Percentiles rank a stretch among this genome's conserved stretches.
These are phyloP conservation scores for Pythium grandisporangium DNA, from an alignment of 352 stramenopile genomes.

Conservation along the genomic window DNA sequence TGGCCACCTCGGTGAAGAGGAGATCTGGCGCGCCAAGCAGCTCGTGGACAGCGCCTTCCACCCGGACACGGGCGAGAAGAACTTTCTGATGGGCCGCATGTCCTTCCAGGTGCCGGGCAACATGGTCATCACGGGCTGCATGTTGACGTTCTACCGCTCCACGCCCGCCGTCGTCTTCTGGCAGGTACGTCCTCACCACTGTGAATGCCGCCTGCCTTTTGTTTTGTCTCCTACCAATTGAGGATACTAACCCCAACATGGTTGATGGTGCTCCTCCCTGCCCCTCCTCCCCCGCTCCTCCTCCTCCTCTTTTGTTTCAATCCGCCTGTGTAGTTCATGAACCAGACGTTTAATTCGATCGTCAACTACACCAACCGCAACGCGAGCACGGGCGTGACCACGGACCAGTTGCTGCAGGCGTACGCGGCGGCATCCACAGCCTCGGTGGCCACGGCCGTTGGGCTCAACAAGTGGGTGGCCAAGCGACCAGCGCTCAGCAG, in stretches of 20 bases:
- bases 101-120: slow-evolving; percentile 83
- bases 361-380: slow-evolving; percentile 93
- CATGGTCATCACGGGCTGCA: slow-evolving; percentile 84
- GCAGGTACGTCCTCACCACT: slow-evolving; percentile 45
- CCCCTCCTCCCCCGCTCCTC: not conserved
- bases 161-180: slow-evolving; percentile 80
- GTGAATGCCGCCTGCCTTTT: no score
- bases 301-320: not conserved
- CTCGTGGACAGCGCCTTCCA: slow-evolving; percentile 85
- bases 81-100: slow-evolving; percentile 83
- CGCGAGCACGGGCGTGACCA: slow-evolving; percentile 77
- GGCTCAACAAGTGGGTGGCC: slow-evolving; percentile 66
- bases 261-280: no score
- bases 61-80: slow-evolving; percentile 85
- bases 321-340: slow-evolving; percentile 51
- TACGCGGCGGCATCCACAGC: slow-evolving; percentile 75
- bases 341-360: slow-evolving; percentile 90
- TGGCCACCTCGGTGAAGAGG: slow-evolving; percentile 36
- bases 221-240: no score
- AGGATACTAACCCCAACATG: no score
- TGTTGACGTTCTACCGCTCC: slow-evolving; percentile 83
- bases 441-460: slow-evolving; percentile 70
- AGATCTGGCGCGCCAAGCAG: slow-evolving; percentile 81
- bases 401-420: slow-evolving; percentile 65
- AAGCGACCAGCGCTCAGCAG: slow-evolving; percentile 47